phyloP scores from a whole-genome alignment of 306 rosid genomes.

The Cucurbita ficifolia region DNA sequence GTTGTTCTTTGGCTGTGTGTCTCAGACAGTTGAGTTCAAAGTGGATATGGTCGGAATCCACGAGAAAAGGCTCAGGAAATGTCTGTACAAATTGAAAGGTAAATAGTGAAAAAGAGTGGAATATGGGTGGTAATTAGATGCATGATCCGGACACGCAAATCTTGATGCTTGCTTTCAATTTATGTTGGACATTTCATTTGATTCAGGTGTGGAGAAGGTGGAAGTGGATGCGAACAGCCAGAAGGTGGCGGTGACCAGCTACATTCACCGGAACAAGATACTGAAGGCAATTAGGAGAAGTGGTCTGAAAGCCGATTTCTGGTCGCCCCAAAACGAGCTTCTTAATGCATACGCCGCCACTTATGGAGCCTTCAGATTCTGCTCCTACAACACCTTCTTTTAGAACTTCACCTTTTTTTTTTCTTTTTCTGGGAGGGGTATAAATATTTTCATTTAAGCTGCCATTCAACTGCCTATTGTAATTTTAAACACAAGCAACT shows the following conservation, averaged over 20 bases:
- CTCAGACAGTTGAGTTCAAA: slow-evolving; percentile 69
- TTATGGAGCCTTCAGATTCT: slow-evolving; percentile 36
- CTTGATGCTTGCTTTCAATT: no score
- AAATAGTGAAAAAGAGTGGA: no score
- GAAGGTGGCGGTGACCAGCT: slow-evolving; percentile 64
- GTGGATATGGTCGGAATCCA: slow-evolving; percentile 90
- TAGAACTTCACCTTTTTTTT: slow-evolving; percentile 3
- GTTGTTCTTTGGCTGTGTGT: neutral
- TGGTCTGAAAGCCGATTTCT: slow-evolving; percentile 85
- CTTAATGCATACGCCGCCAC: slow-evolving; percentile 39
- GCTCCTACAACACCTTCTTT: slow-evolving; percentile 35
- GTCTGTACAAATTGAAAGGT: slow-evolving; percentile 71
- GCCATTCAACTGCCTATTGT: no score
- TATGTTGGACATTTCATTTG: neutral
- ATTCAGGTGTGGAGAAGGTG: slow-evolving; percentile 61
- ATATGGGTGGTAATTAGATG: no score
- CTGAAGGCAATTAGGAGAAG: slow-evolving; percentile 76
- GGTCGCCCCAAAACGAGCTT: slow-evolving; percentile 74
- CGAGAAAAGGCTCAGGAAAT: slow-evolving; percentile 74
- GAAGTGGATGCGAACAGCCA: slow-evolving; percentile 64
- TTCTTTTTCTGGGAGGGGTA: no score
- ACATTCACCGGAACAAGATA: slow-evolving; percentile 63
- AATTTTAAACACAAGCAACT: no score
- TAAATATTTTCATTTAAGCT: no score
- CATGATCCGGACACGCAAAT: no score